Base-by-base conservation (phyloP, 768 basidiomycete genomes). In the Lactarius sp. region DNA sequence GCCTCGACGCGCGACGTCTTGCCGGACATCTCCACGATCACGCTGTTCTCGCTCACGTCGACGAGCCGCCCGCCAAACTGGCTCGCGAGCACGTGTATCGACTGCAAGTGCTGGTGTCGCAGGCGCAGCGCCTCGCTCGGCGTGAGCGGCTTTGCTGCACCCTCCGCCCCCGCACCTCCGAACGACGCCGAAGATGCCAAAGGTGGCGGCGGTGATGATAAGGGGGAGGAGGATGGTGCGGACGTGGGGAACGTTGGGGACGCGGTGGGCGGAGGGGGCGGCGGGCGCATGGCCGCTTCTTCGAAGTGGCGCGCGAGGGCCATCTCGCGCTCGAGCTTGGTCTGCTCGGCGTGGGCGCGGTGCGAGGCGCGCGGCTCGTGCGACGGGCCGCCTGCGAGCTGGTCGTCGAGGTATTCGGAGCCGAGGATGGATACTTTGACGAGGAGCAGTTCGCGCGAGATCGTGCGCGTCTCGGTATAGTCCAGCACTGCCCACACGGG, bases 401-500 rank as follows among this genome's bases (percentile, higher is more conserved):
- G 94, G 61, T 94, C 89, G 68, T 96, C 92, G 66, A 96, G 84
- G 75, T 96, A 99, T 73, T 99, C 96, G 10, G 95, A 92, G 2
- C 97, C 97, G 41, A 99, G 87, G 71, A 95, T 96, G 62, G 97
- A 98, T 3, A 99, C 86, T 73, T 99, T 99, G 72, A 89, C 92
- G 68, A 99, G 88, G 37, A 98, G 83, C 14, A 98, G 82, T 75
- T 99, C 97, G 69, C 97, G 90, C 68, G 89, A 83, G 73, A 99
- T 96, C 34, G 88, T 86, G 61, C 83, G 85, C 27, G 94, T 98
- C 65, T 95, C 83, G 20, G 96, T 98, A 75, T 98, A 99, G 76
- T 99, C 95, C 64, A 99, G 81, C 37, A 99, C 97, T 34, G 96
- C 97, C 97, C 97, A 99, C 4, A 99, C 97, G 55, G 96, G 97